Conservation (phyloP, 2,329 filamentous ascomycete species). For the Lasiodiplodia sp. region DNA sequence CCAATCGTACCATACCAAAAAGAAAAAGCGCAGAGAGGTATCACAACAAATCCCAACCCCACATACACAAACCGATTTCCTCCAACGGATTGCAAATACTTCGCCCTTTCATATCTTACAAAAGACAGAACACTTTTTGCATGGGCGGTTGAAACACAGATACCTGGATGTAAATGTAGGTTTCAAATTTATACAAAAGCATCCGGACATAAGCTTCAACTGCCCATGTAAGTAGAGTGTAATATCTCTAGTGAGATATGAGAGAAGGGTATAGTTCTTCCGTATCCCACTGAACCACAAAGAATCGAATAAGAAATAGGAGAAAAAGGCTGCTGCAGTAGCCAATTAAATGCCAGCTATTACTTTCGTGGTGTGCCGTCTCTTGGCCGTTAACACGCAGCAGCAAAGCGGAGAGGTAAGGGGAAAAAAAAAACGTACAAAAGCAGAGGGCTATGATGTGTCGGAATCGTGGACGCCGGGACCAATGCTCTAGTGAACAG, state of each 20-base stretch:
- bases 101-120: too few species aligned
- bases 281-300: too few species aligned
- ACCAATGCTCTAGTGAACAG: conserved; percentile 18
- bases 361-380: background rate
- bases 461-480: conserved; percentile 7
- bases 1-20: background rate
- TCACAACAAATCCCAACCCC: conserved; percentile 10
- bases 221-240: background rate
- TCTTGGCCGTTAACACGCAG: background rate
- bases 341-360: conserved; percentile 17
- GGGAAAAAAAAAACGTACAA: background rate
- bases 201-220: background rate
- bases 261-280: background rate
- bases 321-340: background rate
- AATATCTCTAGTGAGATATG: background rate
- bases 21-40: conserved; percentile 23
- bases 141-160: too few species aligned
- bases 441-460: background rate
- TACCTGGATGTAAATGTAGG: too few species aligned
- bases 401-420: background rate
- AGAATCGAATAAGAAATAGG: background rate
- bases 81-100: background rate
- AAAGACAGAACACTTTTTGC: too few species aligned
- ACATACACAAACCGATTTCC: background rate
- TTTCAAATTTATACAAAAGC: too few species aligned